Evolutionary conservation across 345 rosid genomes (phyloP).

Genomic region (Populus nigra): DNA sequence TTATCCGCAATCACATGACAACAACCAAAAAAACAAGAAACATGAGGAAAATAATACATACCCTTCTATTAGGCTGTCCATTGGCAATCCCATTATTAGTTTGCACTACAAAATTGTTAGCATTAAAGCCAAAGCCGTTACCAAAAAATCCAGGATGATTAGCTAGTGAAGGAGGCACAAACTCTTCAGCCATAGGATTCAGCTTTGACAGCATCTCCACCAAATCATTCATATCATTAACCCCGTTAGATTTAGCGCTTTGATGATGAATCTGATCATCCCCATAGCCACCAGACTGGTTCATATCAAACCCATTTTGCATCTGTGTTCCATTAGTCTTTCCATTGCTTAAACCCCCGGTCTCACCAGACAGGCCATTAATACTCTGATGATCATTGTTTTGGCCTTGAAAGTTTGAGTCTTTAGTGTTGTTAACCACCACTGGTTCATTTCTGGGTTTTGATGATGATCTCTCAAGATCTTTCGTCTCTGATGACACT

Average conservation of each 20-base stretch:
- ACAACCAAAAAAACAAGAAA: not conserved
- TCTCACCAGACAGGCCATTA: slow-evolving; percentile 26
- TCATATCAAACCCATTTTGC: slow-evolving; percentile 33
- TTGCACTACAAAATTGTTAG: slow-evolving; percentile 52
- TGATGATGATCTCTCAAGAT: slow-evolving; percentile 40
- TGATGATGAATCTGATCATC: slow-evolving; percentile 23
- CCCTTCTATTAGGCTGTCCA: slow-evolving; percentile 67
- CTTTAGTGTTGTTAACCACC: slow-evolving; percentile 13
- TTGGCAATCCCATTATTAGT: slow-evolving; percentile 46
- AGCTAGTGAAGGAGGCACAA: slow-evolving; percentile 79
- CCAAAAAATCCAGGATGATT: slow-evolving; percentile 35
- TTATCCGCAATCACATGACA: not conserved
- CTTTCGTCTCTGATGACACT: slow-evolving; percentile 48
- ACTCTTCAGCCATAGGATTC: slow-evolving; percentile 95
- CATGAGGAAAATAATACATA: slow-evolving; percentile 22
- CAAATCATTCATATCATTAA: slow-evolving; percentile 66
- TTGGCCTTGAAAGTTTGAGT: slow-evolving; percentile 20
- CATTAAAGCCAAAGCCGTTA: slow-evolving; percentile 58
- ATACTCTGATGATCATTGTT: slow-evolving; percentile 39
- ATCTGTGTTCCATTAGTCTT: slow-evolving; percentile 31
- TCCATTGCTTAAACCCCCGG: slow-evolving; percentile 22
- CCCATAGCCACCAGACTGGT: slow-evolving; percentile 30
- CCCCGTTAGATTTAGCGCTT: slow-evolving; percentile 36
- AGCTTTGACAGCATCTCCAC: slow-evolving; percentile 79
- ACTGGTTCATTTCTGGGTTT: slow-evolving; percentile 45